A percentile compares a stretch with the other conserved stretches of the same genome.
phyloP scores from a whole-genome alignment of 1,284 basidiomycete species.

The Boletus coffeatus region DNA sequence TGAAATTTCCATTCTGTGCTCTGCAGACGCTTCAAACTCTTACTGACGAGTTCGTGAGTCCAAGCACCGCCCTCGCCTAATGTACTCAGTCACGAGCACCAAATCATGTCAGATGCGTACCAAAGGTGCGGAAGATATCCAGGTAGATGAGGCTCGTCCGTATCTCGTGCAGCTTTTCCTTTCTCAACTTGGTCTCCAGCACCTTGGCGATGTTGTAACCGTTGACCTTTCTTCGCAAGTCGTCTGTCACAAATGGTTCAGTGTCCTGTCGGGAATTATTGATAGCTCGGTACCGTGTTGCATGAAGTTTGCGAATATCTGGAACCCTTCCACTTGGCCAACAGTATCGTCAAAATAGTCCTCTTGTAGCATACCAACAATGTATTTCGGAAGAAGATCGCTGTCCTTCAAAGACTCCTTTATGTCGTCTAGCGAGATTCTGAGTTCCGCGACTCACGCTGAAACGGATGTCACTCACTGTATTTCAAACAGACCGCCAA shows the following conservation, averaged over 20 bases:
- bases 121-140: too few relatives aligned
- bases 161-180: slow-evolving; percentile 12
- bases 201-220: slow-evolving; percentile 13
- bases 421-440: slow-evolving; percentile 17
- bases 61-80: slow-evolving; percentile 8
- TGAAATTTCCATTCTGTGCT: slow-evolving; percentile 17
- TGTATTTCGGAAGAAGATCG: slow-evolving; percentile 11
- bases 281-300: slow-evolving; percentile 11
- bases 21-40: slow-evolving; percentile 10
- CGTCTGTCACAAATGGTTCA: slow-evolving; percentile 12
- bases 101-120: too few relatives aligned
- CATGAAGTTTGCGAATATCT: slow-evolving; percentile 25
- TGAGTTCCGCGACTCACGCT: background rate
- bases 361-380: slow-evolving; percentile 19
- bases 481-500: slow-evolving; percentile 10
- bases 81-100: too few relatives aligned
- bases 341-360: slow-evolving; percentile 28
- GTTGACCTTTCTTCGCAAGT: slow-evolving; percentile 15
- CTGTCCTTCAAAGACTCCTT: slow-evolving; percentile 5
- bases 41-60: slow-evolving; percentile 12
- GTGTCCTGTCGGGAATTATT: background rate
- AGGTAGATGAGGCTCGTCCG: slow-evolving; percentile 19
- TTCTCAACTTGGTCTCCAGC: slow-evolving; percentile 15
- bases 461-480: slow-evolving; percentile 5
- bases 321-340: slow-evolving; percentile 26